Evolutionary conservation across 306 rosid genomes (phyloP), one percentile per base, ranked within the genome.

Genomic region (Cotoneaster glaucophyllus): DNA sequence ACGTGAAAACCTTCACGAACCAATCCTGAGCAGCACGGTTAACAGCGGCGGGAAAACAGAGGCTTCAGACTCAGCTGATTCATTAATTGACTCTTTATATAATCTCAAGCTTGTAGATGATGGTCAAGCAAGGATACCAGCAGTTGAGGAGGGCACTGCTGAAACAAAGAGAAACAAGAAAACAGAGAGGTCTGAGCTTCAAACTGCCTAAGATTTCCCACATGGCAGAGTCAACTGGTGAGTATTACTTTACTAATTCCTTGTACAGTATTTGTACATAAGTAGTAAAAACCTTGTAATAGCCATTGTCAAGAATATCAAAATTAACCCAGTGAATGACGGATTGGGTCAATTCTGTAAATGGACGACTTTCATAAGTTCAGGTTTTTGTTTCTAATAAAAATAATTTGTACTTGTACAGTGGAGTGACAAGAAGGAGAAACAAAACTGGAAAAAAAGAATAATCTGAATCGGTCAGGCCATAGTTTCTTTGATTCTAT

Each of bases 51-150:
- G 24, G 64, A 59, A 82, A 54, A 73, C 67, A 59, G 82, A 79
- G 59, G 75, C 64, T 67, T 67, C 22, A 26, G 86, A 81, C 54
- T 88, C 85, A 12, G 21, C 84, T 61, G 90, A 88, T 29, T 77
- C 81, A 25, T 79, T 88, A 44, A 83, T 63, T 25, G 78, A 73
- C 12, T 77, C 95, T 14, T 78, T 92, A 61, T 87, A 93, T 65
- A 92, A 85, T 85, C 88, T 94, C 77, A 88, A 85, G 78, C 88
- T 88, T 43, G 78, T 84, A 44, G 92, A 82, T 11, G 72, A 67
- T 73, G 66, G 41, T 56, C 34, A 78, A 65, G 70, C 78, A 28
- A 78, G 41, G 77, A 73, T 72, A 66, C 72, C 77, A 48, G 74
- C 74, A 70, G 39, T 44, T 31, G 65, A 76, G n/a, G 56, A 39